phyloP scores from a whole-genome alignment of 495 filamentous ascomycete species.

The Annulohypoxylon moriforme region DNA sequence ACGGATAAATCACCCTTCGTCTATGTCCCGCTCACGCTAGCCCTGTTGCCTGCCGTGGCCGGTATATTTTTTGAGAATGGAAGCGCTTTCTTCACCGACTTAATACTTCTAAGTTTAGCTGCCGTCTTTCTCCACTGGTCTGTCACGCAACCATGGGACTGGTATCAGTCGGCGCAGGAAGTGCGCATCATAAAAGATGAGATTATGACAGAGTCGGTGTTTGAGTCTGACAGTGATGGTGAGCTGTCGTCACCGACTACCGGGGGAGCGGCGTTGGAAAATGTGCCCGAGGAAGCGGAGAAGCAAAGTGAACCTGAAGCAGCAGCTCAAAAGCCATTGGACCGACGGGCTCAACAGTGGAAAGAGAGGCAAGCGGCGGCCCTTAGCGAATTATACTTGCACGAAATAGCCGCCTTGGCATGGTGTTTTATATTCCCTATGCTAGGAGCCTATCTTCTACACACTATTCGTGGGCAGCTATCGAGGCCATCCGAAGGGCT shows the following conservation, averaged over 20 bases:
- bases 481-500: slow-evolving; percentile 85
- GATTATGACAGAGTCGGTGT: slow-evolving; percentile 57
- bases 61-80: slow-evolving; percentile 90
- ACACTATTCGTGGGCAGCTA: slow-evolving; percentile 77
- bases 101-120: slow-evolving; percentile 80
- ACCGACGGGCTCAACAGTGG: slow-evolving; percentile 40
- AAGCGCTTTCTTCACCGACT: slow-evolving; percentile 81
- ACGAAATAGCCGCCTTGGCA: slow-evolving; percentile 78
- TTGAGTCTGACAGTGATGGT: slow-evolving; percentile 61
- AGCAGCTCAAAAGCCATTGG: neutral
- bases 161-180: slow-evolving; percentile 86
- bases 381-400: slow-evolving; percentile 72
- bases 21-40: slow-evolving; percentile 80
- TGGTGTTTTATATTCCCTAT: slow-evolving; percentile 84
- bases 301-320: slow-evolving; percentile 28
- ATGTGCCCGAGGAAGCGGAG: slow-evolving; percentile 55
- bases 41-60: slow-evolving; percentile 83
- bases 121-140: slow-evolving; percentile 95
- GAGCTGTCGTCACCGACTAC: slow-evolving; percentile 48
- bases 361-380: slow-evolving; percentile 53
- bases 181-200: slow-evolving; percentile 61
- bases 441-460: slow-evolving; percentile 81
- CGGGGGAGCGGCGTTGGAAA: slow-evolving; percentile 46
- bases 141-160: slow-evolving; percentile 91
- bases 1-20: slow-evolving; percentile 66